Percentiles rank a stretch among this genome's conserved stretches.
Conservation (phyloP, 768 basidiomycete genomes). For the Panus rudis region DNA sequence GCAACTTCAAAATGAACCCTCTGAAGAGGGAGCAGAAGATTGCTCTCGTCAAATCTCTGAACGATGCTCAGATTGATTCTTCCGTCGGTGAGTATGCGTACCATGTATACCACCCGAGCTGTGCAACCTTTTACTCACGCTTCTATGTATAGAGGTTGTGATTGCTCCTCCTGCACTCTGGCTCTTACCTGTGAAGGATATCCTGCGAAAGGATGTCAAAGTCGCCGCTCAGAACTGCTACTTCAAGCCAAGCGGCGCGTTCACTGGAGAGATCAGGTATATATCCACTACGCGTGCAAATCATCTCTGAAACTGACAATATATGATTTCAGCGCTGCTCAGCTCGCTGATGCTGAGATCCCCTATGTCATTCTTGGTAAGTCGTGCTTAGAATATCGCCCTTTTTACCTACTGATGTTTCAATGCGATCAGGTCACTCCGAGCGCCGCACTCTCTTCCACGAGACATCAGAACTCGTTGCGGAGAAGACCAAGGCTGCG, state of each 20-base stretch:
- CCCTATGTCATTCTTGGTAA: constrained; percentile 88
- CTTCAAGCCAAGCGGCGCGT: constrained; percentile 76
- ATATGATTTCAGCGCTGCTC: constrained; percentile 52
- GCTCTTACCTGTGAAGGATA: constrained; percentile 62
- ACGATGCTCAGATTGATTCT: constrained; percentile 72
- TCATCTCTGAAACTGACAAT: neutral
- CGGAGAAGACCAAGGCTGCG: constrained; percentile 80
- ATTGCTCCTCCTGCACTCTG: constrained; percentile 90
- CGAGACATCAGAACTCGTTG: constrained; percentile 79
- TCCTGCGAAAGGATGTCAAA: constrained; percentile 59
- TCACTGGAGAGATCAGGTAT: constrained; percentile 94
- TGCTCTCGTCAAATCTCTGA: constrained; percentile 62
- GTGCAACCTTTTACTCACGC: constrained; percentile 9
- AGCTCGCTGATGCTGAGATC: constrained; percentile 81
- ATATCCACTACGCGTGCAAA: constrained; percentile 9
- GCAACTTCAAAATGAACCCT: constrained; percentile 99
- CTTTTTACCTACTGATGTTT: neutral
- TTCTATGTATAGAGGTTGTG: constrained; percentile 66
- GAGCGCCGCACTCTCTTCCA: constrained; percentile 92
- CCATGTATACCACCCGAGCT: neutral
- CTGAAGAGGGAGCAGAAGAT: constrained; percentile 55
- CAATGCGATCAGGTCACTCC: constrained; percentile 64
- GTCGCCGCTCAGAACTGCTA: constrained; percentile 92
- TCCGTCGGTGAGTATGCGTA: constrained; percentile 55
- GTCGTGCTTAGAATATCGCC: constrained; percentile 13